A percentile compares a stretch with the other conserved stretches of the same genome.
Conservation (phyloP, 1,284 basidiomycete species). For the Ustilago esculenta region DNA sequence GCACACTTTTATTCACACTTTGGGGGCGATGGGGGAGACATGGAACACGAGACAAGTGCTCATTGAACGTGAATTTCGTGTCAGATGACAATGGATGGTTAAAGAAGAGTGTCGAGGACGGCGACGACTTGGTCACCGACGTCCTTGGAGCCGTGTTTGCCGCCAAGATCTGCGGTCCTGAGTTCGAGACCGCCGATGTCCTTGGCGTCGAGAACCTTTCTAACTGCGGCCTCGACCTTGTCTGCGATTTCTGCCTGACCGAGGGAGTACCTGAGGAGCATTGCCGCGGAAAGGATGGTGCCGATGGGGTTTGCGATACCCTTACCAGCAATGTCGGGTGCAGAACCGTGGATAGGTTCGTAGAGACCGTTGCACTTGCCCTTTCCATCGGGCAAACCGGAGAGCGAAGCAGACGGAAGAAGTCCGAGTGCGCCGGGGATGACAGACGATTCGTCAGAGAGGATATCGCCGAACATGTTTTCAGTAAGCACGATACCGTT, state of each 20-base stretch:
- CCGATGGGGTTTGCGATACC: slow-evolving; percentile 97
- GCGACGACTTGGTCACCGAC: slow-evolving; percentile 86
- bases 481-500: slow-evolving; percentile 78
- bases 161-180: slow-evolving; percentile 88
- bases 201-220: slow-evolving; percentile 82
- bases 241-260: slow-evolving; percentile 79
- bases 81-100: too few relatives aligned
- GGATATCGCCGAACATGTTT: slow-evolving; percentile 72
- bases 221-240: slow-evolving; percentile 86
- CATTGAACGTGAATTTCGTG: too few relatives aligned
- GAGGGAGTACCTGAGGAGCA: slow-evolving; percentile 94
- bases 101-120: slow-evolving; percentile 75
- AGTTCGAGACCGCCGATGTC: slow-evolving; percentile 80
- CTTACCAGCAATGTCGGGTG: slow-evolving; percentile 93
- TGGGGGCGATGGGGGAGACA: too few relatives aligned
- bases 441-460: slow-evolving; percentile 94
- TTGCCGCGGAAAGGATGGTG: slow-evolving; percentile 93
- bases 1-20: too few relatives aligned
- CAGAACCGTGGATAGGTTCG: slow-evolving; percentile 82
- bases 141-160: slow-evolving; percentile 78
- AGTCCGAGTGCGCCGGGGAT: slow-evolving; percentile 97
- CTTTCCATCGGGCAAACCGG: slow-evolving; percentile 83
- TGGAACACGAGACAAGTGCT: too few relatives aligned
- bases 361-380: slow-evolving; percentile 81
- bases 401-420: slow-evolving; percentile 92